Evolutionary conservation across 148 eudicot genomes (phyloP), one percentile per base, ranked within the genome.

Genomic region (Chenopodium suecicum): DNA sequence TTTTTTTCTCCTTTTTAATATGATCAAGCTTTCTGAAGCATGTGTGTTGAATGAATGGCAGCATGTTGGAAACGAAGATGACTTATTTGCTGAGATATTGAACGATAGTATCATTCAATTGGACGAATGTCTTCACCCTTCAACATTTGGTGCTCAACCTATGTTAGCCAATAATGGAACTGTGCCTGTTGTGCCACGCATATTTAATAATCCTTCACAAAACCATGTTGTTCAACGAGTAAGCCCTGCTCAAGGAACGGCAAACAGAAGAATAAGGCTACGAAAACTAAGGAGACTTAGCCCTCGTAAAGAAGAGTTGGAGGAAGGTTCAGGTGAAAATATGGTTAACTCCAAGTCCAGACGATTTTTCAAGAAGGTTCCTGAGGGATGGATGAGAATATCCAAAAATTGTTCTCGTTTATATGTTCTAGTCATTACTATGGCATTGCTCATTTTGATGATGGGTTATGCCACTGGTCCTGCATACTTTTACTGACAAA

Each of bases 51-150:
- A 12, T 76, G 79, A 58, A 19, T 9, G 50, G 32, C 78, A 86
- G 56, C 85, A 83, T 87, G 84, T 27, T 32, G 79, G 81, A 1
- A 76, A 71, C 16, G 92, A 87, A 80, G 98, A 95, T 1, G 98
- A 95, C 31, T 88, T 90, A 12, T 95, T 83, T 77, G 97, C 95
- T 9, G 99, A 95, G 48, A 95, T 95, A 85, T 66, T 94, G 87
- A 92, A 95, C 20, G 99, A 96, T 44, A 93, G 90, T 76, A 94
- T 94, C 19, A 77, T 93, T 41, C 90, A 89, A 80, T 92, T 93
- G 2, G 98, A 88, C 76, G 92, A 91, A 22, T 83, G 91, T 68
- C 82, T 86, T 14, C 72, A 86, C 27, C 46, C 78, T 25, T 64
- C 82, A 13, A 79, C 73, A 27, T 29, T 80, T 1, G 52, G 34